These are phyloP conservation scores for Tetracentron sinense DNA, from an alignment of 164 flowering plant genomes.

Conservation along the genomic window DNA sequence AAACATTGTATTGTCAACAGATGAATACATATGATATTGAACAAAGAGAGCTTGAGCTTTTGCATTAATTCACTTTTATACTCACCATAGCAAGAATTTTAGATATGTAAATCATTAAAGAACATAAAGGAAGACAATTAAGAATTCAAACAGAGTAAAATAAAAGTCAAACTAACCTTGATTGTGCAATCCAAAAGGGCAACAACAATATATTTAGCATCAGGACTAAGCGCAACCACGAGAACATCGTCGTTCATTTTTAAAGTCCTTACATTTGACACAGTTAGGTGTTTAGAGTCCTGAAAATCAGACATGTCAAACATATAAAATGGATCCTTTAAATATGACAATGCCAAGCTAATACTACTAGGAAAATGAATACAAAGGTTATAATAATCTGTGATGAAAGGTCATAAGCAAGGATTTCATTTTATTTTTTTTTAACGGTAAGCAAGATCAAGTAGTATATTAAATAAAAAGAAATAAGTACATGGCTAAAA, in stretches of 20 bases:
- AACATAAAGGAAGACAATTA: not conserved
- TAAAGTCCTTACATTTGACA: slow-evolving; percentile 51
- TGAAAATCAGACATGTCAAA: slow-evolving; percentile 26
- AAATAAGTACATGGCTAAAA: too few relatives aligned
- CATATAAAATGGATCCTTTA: not conserved
- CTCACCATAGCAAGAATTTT: not conserved
- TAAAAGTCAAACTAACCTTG: slow-evolving; percentile 46
- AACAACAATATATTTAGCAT: slow-evolving; percentile 80
- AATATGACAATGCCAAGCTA: not conserved
- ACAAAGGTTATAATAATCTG: not conserved
- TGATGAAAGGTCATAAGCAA: not conserved
- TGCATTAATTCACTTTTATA: not conserved
- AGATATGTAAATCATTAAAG: not conserved
- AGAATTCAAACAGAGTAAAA: not conserved
- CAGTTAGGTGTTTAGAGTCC: slow-evolving; percentile 55
- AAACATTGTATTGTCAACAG: too few relatives aligned
- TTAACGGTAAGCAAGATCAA: too few relatives aligned
- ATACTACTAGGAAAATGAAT: not conserved
- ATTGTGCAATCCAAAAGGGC: slow-evolving; percentile 77
- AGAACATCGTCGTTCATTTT: slow-evolving; percentile 83
- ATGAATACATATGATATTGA: not conserved
- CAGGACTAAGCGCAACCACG: slow-evolving; percentile 70
- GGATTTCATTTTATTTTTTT: too few relatives aligned
- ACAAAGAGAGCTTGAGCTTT: slow-evolving; percentile 1
- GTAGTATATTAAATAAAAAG: too few relatives aligned